Evolutionary conservation across 2,329 filamentous ascomycete species (phyloP).

Genomic region (Fusarium bulbicola): DNA sequence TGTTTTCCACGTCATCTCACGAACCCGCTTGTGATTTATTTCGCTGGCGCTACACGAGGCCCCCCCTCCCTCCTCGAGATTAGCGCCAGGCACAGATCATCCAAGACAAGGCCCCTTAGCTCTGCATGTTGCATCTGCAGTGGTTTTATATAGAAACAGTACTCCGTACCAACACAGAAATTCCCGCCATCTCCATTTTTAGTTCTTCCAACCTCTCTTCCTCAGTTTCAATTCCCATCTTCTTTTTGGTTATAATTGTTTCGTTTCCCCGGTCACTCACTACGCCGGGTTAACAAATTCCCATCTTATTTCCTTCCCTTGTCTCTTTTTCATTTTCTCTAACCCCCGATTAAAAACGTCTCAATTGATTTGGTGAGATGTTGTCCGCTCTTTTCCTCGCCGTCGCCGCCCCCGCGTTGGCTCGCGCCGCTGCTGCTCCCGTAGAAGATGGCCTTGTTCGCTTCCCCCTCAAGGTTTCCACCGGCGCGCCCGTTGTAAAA

Average conservation of each 20-base stretch:
- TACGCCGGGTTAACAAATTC: slow-evolving; percentile 35
- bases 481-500: slow-evolving; percentile 43
- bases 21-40: neutral
- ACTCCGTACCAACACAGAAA: neutral
- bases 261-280: slow-evolving; percentile 39
- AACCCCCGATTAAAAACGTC: neutral
- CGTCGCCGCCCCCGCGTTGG: slow-evolving; percentile 42
- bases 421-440: slow-evolving; percentile 27
- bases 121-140: neutral
- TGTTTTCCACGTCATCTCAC: neutral
- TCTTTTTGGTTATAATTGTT: neutral
- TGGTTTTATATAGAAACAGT: slow-evolving; percentile 28
- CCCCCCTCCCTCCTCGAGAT: neutral
- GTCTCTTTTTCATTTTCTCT: neutral
- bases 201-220: slow-evolving; percentile 12
- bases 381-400: slow-evolving; percentile 45
- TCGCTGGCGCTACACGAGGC: slow-evolving; percentile 2
- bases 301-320: slow-evolving; percentile 10
- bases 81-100: slow-evolving; percentile 22
- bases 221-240: neutral
- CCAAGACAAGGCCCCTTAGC: neutral
- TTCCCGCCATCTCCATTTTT: slow-evolving; percentile 20
- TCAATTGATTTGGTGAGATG: slow-evolving; percentile 35
- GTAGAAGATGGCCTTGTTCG: slow-evolving; percentile 40
- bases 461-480: slow-evolving; percentile 43